phyloP scores from a whole-genome alignment of 2,329 filamentous ascomycete species.

The Diaporthe citri region DNA sequence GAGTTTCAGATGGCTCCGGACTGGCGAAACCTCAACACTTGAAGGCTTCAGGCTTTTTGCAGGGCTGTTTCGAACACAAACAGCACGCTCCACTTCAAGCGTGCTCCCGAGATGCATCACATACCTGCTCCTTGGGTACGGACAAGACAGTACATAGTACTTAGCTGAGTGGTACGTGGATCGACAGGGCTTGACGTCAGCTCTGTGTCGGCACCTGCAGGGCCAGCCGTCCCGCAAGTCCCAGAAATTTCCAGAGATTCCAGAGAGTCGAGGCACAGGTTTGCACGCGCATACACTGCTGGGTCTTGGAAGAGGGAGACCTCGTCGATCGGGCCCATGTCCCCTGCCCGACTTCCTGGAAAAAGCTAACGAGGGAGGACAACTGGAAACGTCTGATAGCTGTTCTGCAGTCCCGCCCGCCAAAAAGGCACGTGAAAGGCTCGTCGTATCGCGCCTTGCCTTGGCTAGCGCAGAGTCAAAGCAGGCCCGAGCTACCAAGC shows the following conservation, averaged over 20 bases:
- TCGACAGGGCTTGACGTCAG: slow-evolving; percentile 26
- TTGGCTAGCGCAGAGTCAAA: slow-evolving; percentile 33
- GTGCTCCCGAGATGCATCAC: background rate
- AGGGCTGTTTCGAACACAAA: slow-evolving; percentile 31
- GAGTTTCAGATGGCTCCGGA: slow-evolving; percentile 16
- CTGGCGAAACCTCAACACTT: background rate
- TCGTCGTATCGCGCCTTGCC: slow-evolving; percentile 4
- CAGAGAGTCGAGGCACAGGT: background rate
- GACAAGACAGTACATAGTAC: background rate
- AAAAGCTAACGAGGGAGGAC: background rate
- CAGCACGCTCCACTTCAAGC: slow-evolving; percentile 1
- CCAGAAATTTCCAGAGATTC: slow-evolving; percentile 1
- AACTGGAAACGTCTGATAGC: slow-evolving; percentile 16
- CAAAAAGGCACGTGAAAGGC: background rate
- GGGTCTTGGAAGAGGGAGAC: background rate
- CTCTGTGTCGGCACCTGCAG: slow-evolving; percentile 8
- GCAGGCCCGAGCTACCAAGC: slow-evolving; percentile 10
- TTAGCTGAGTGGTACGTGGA: background rate
- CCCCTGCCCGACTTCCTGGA: background rate
- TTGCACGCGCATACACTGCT: background rate
- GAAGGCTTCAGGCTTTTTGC: slow-evolving; percentile 3
- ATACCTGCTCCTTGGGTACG: background rate
- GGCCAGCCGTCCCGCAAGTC: slow-evolving; percentile 6
- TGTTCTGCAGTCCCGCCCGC: background rate
- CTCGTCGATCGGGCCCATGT: background rate